A percentile compares a stretch with the other conserved stretches of the same genome.
Conservation (phyloP, 2,329 filamentous ascomycete genomes). For the Aspergillus oerlinghausenensis region DNA sequence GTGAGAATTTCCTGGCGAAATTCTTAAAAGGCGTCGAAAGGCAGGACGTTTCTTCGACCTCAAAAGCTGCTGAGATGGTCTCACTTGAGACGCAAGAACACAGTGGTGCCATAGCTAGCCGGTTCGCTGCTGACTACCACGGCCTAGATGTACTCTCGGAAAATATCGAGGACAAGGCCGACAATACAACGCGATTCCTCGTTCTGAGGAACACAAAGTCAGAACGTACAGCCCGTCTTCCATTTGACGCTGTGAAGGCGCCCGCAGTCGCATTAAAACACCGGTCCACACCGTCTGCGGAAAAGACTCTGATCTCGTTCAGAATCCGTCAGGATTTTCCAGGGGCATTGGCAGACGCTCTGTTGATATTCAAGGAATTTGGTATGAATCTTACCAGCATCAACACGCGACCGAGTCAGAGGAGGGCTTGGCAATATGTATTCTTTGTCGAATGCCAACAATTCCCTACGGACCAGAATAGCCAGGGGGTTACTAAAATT, state of each 20-base stretch:
- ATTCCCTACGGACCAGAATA: conserved; percentile 21
- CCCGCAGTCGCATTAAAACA: conserved; percentile 2
- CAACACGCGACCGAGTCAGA: conserved; percentile 74
- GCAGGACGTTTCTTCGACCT: conserved; percentile 81
- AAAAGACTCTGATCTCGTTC: conserved; percentile 76
- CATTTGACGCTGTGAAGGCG: conserved; percentile 14
- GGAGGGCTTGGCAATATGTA: conserved; percentile 78
- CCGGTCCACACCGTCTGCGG: conserved; percentile 9
- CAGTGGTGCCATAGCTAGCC: conserved; percentile 73
- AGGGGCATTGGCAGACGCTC: conserved; percentile 75
- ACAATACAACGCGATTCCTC: conserved; percentile 47
- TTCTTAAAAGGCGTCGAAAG: conserved; percentile 71
- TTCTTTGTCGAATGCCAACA: conserved; percentile 91
- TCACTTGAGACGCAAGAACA: conserved; percentile 53
- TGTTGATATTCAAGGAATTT: conserved; percentile 70
- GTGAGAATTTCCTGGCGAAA: conserved; percentile 65
- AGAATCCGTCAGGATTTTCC: conserved; percentile 71
- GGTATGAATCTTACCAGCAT: conserved; percentile 85
- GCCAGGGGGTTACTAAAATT: conserved; percentile 26
- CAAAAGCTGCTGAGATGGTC: conserved; percentile 73
- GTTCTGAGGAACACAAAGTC: conserved; percentile 36
- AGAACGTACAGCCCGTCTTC: conserved; percentile 18
- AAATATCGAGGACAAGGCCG: conserved; percentile 45
- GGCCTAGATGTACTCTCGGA: conserved; percentile 62
- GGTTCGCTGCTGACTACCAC: conserved; percentile 65